phyloP scores from a whole-genome alignment of 495 filamentous ascomycete species.

The Penicillium silybi region DNA sequence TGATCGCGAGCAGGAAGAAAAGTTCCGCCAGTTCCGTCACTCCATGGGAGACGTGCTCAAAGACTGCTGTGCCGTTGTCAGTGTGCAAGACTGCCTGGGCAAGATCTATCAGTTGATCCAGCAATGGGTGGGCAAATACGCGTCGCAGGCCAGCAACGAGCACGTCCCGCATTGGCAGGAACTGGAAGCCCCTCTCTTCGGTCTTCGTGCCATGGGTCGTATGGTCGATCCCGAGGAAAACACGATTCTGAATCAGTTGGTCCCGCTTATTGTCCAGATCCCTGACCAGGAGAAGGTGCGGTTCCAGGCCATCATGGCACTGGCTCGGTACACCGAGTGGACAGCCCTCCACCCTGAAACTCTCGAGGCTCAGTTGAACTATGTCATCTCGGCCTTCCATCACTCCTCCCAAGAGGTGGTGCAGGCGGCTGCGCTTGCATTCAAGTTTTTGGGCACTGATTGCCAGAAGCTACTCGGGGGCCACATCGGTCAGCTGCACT shows the following conservation, averaged over 20 bases:
- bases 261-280: conserved; percentile 88
- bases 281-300: conserved; percentile 93
- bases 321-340: conserved; percentile 97
- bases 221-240: conserved; percentile 91
- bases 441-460: conserved; percentile 95
- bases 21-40: conserved; percentile 94
- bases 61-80: conserved; percentile 94
- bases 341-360: conserved; percentile 90
- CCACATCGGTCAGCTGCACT: conserved; percentile 78
- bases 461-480: conserved; percentile 79
- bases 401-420: conserved; percentile 82
- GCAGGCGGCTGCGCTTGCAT: conserved; percentile 84
- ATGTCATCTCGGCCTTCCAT: conserved; percentile 87
- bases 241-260: conserved; percentile 79
- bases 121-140: conserved; percentile 80
- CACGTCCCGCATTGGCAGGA: conserved; percentile 94
- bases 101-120: conserved; percentile 84
- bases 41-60: conserved; percentile 98
- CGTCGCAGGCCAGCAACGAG: conserved; percentile 62
- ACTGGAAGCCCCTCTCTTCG: conserved; percentile 91
- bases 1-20: conserved; percentile 93
- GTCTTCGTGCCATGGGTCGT: conserved; percentile 91
- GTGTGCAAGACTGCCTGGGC: conserved; percentile 79
- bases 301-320: conserved; percentile 95
- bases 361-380: conserved; percentile 85